Conservation (phyloP, 345 rosid species). For the Mangifera indica region DNA sequence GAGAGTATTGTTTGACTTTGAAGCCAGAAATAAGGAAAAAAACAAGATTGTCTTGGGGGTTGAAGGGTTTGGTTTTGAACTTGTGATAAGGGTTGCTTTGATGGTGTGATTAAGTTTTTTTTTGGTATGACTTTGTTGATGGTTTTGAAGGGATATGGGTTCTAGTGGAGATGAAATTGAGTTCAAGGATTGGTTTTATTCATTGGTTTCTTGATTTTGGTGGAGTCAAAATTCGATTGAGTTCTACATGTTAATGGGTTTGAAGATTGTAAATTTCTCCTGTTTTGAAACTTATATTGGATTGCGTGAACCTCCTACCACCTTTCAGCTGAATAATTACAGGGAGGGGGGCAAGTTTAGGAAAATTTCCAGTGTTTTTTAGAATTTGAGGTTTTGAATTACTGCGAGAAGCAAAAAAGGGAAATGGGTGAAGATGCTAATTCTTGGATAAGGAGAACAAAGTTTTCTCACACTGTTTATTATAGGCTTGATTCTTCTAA, state of each 20-base stretch:
- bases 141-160: conserved; percentile 25
- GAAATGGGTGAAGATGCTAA: conserved; percentile 67
- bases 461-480: conserved; percentile 82
- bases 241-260: conserved; percentile 21
- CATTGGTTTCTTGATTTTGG: conserved; percentile 30
- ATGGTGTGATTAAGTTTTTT: conserved; percentile 15
- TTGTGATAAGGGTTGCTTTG: conserved; percentile 12
- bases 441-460: conserved; percentile 93
- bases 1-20: conserved; percentile 50
- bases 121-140: conserved; percentile 13
- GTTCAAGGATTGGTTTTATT: conserved; percentile 22
- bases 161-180: conserved; percentile 31
- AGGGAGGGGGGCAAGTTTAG: conserved; percentile 16
- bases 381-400: conserved; percentile 21
- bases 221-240: conserved; percentile 19
- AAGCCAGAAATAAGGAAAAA: conserved; percentile 6
- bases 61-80: conserved; percentile 21
- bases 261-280: conserved; percentile 20
- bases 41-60: conserved; percentile 2
- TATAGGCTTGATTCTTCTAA: conserved; percentile 68
- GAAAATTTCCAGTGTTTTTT: conserved; percentile 20
- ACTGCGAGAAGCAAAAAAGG: not conserved
- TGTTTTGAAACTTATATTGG: conserved; percentile 23
- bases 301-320: conserved; percentile 20
- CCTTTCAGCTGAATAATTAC: conserved; percentile 26